These are phyloP conservation scores for Diversispora epigaea DNA, from an alignment of 192 early-diverging fungal genomes.

Conservation along the genomic window DNA sequence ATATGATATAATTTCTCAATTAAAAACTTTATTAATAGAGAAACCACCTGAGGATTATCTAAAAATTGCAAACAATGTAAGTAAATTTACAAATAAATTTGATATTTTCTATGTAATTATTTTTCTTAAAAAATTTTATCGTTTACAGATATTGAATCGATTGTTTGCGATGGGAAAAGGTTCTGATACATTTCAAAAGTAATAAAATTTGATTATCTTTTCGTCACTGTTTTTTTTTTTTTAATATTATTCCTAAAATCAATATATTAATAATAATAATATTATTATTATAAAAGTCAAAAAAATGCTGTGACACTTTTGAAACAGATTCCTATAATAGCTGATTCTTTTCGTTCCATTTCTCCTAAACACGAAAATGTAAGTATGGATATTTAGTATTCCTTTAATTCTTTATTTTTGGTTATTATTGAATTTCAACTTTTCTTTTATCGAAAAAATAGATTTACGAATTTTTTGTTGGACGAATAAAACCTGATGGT, in stretches of 20 bases:
- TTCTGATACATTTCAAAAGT: constrained; percentile 15
- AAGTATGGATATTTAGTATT: not conserved
- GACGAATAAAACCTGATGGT: constrained; percentile 24
- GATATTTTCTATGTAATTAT: not conserved
- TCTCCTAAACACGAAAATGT: constrained; percentile 16
- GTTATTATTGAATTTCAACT: not conserved
- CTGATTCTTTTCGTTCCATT: constrained; percentile 10
- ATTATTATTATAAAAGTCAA: constrained; percentile 8
- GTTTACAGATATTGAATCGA: constrained; percentile 9
- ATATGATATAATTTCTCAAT: constrained; percentile 2
- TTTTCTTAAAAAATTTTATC: not conserved
- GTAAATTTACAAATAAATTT: not conserved
- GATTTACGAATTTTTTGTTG: not conserved
- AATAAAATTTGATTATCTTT: not conserved
- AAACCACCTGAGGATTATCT: not conserved
- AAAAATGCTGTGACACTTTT: constrained; percentile 9
- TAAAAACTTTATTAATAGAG: constrained; percentile 13
- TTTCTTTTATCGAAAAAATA: not conserved
- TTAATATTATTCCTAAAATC: not conserved
- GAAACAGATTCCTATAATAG: constrained; percentile 8
- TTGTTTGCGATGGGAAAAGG: constrained; percentile 3
- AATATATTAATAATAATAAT: not conserved
- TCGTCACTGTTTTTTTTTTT: not conserved
- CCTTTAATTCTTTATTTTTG: not conserved
- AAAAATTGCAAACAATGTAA: constrained; percentile 24